Base-by-base conservation (phyloP, 2,329 filamentous ascomycete species). In the Daldinia eschscholtzii region DNA sequence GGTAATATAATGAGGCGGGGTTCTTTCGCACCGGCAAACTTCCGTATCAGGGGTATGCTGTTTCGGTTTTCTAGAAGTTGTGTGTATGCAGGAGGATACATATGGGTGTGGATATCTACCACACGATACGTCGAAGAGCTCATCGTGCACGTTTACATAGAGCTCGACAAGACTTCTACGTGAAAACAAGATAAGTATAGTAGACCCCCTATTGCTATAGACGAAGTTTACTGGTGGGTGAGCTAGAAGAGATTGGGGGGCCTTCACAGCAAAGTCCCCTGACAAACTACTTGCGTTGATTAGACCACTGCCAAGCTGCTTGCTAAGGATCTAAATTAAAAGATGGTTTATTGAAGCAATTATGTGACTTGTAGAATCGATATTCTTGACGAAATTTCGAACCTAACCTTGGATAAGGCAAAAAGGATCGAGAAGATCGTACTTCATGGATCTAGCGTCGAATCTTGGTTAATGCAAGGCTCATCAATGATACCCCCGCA, bases 11-110 rank as follows among this genome's bases (percentile, higher is more conserved):
- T 88, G 64, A 93, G 87, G 12, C 91, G 89, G 50, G 89, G 87
- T 48, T 88, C 87, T 18, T 82, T 78, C 26, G 81, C 81, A 46
- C 79, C 87, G 65, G 83, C 84, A 74, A 93, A 93, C 18, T 84
- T 86, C 65, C 91, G 87, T 65, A 94, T 89, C 66, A 94, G 88
- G 37, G 92, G 92, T 68, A 94, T 92, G 23, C 83, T 83, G 53
- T 81, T 77, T 61, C 89, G 85, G 13, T 86, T 84, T 76, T 87
- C 83, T 65, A 91, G 87, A 65, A 91, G 85, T 67, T 83, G 76
- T 74, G 91, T 84, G 75, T 91, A 91, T 26, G 84, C 85, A 3
- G 88, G 88, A 15, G 89, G 88, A 78, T 91, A 91, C 85, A 91
- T 89, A 80, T 91, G 89, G 1, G 89, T 91, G 83, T 91, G 89